Evolutionary conservation across 2,329 filamentous ascomycete genomes (phyloP).

Genomic region (Didymella lethalis): DNA sequence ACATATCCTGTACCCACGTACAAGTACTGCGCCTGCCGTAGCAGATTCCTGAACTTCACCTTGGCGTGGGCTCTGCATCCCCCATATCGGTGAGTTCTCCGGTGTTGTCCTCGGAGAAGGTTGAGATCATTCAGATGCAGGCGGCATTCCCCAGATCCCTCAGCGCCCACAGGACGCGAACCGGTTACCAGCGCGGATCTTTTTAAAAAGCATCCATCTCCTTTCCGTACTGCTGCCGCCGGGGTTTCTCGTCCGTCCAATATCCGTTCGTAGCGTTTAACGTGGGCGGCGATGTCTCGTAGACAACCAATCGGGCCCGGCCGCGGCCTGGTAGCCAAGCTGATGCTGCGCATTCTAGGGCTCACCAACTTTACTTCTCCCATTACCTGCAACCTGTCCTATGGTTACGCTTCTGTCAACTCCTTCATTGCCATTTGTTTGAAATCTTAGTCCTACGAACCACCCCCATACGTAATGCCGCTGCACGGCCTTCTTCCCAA

Average conservation of each 20-base stretch:
- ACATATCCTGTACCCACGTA: slow-evolving; percentile 4
- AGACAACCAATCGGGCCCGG: slow-evolving; percentile 2
- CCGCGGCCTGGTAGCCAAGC: slow-evolving; percentile 10
- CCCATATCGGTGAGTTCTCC: slow-evolving; percentile 4
- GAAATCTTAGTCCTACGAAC: not conserved
- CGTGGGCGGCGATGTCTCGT: slow-evolving; percentile 16
- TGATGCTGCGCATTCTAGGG: slow-evolving; percentile 15
- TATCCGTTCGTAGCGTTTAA: slow-evolving; percentile 20
- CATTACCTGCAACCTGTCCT: slow-evolving; percentile 10
- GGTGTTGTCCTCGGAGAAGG: slow-evolving; percentile 7
- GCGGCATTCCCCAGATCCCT: slow-evolving; percentile 4
- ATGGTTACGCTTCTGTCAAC: not conserved
- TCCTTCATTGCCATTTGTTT: not conserved
- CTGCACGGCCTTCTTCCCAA: slow-evolving; percentile 49
- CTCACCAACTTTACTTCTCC: slow-evolving; percentile 13
- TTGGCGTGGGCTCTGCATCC: slow-evolving; percentile 2
- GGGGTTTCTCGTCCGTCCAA: slow-evolving; percentile 8
- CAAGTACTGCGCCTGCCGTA: not conserved
- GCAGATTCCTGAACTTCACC: not conserved
- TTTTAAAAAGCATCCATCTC: not conserved
- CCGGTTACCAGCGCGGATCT: not conserved
- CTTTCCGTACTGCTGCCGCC: not conserved
- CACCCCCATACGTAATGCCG: slow-evolving; percentile 32
- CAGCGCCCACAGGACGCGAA: slow-evolving; percentile 1
- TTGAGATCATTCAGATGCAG: not conserved